Base-by-base conservation (phyloP, 2,329 filamentous ascomycete species). In the Microcera coccophila region DNA sequence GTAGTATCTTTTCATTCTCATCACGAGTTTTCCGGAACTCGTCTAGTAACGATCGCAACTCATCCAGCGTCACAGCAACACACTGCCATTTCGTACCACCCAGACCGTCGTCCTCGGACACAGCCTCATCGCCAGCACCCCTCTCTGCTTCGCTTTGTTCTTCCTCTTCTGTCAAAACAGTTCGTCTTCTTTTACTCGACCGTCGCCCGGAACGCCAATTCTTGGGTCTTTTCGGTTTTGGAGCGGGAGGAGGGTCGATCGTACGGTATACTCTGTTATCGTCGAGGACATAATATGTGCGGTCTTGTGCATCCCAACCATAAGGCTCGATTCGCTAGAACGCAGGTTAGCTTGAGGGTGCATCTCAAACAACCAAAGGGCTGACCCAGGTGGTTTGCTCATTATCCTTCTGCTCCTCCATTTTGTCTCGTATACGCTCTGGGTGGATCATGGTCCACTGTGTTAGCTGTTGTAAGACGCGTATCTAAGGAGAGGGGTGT, bases 181-280 rank as follows among this genome's bases (percentile, higher is more conserved):
- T 75, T 2, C 82, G 87, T 53, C 83, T 78, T 46, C 88, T 77
- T 65, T 93, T 95, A 47, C 81, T 86, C 15, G 82, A 76, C 54
- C 88, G 78, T 50, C 73, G 75, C 50, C 72, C 76, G 43, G 75
- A 80, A 12, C 55, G 58, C 26, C 39, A 53, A 4, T 49, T 44
- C 65, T 79, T 82, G 4, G 75, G 74, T 53, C 81, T 85, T 54
- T 82, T 83, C 19, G 76, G 79, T 57, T 82, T 87, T n/a, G 74
- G 71, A 3, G 73, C 63, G n/a, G 73, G 68, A 5, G 75, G 67
- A 5, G 81, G 79, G 19, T 85, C 77, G 46, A 95, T 87, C n/a
- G 87, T 89, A 42, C 90, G 86, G 63, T 98, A 98, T 32, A 98
- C 73, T 49, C 93, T 81, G 57, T 96, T 94, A 62, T 98, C 93